Evolutionary conservation across 2,329 filamentous ascomycete species (phyloP).

Genomic region (Penicillium sp.): DNA sequence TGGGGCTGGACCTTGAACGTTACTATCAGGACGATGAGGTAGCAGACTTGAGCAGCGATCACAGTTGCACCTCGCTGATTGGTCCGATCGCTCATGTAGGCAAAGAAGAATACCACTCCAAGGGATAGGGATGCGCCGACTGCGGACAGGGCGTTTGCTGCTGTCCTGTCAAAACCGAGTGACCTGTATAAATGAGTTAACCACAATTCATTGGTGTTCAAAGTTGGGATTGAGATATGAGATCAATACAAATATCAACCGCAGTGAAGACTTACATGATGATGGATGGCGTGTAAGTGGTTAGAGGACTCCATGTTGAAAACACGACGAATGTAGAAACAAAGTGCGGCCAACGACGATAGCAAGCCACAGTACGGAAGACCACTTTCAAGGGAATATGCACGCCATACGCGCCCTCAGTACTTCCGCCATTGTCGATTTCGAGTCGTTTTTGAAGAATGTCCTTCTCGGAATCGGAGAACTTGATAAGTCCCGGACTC

Average conservation of each 20-base stretch:
- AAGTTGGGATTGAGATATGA: no score
- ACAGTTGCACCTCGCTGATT: not conserved
- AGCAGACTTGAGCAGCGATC: not conserved
- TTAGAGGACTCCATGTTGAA: not conserved
- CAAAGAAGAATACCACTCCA: not conserved
- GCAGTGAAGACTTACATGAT: not conserved
- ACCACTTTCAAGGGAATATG: not conserved
- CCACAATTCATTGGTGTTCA: no score
- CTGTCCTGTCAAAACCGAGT: not conserved
- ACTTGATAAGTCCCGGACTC: not conserved
- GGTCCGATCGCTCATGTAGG: not conserved
- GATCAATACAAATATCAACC: not conserved
- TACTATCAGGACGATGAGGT: not conserved
- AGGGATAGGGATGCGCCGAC: not conserved
- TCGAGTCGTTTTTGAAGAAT: not conserved
- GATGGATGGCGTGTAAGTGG: not conserved
- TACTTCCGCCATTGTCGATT: not conserved
- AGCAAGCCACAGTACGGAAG: not conserved
- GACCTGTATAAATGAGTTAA: not conserved
- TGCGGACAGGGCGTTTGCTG: not conserved
- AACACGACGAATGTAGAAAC: not conserved
- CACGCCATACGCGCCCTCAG: not conserved
- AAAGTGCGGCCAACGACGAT: conserved; percentile 1
- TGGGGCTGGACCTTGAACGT: not conserved
- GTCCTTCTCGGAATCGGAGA: not conserved